Evolutionary conservation across 345 rosid species (phyloP), one percentile per base, ranked within the genome.

Genomic region (Eutrema yunnanense): DNA sequence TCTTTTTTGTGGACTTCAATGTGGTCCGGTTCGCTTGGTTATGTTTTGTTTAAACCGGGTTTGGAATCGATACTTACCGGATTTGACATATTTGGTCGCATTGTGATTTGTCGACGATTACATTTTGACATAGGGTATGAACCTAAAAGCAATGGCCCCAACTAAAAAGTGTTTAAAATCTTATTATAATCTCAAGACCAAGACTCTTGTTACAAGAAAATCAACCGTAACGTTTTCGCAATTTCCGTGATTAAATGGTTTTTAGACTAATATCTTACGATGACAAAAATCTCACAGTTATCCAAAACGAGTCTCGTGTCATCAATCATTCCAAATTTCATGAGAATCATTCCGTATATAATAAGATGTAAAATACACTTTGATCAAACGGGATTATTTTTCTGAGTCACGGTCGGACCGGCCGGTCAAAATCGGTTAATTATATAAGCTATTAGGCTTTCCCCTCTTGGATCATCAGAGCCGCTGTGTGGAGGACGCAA

Each of bases 1-100:
- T 51, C 73, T 46, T 50, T 49, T 42, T 73, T 37, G 40, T 32
- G 78, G 67, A 60, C 62, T 67, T 40, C 65, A 57, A 38, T 40
- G 27, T 65, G 51, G 65, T 73, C 66, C 11, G 51, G 43, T 64
- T 34, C 30, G 11, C 12, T 62, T 72, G n/a, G 19, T 41, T 72
- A 10, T 41, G 30, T 65, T 10, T 27, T 36, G 42, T 49, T 64
- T 26, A 3, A 72, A 62, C 34, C 55, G 36, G 1, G 46, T 50
- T 37, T 65, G 47, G 40, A 32, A 43, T 42, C 62, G 7, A 16
- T 57, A 5, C 13, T 29, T 57, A 57, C 6, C 7, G 62, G 34
- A 40, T 60, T 12, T 1, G 62, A 16, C 1, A 58, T 37, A 38
- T 22, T 11, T 61, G 29, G 11, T 19, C 54, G n/a, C n/a, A n/a